Base-by-base conservation (phyloP, 2,329 filamentous ascomycete genomes). In the Paraphoma chrysanthemicola region DNA sequence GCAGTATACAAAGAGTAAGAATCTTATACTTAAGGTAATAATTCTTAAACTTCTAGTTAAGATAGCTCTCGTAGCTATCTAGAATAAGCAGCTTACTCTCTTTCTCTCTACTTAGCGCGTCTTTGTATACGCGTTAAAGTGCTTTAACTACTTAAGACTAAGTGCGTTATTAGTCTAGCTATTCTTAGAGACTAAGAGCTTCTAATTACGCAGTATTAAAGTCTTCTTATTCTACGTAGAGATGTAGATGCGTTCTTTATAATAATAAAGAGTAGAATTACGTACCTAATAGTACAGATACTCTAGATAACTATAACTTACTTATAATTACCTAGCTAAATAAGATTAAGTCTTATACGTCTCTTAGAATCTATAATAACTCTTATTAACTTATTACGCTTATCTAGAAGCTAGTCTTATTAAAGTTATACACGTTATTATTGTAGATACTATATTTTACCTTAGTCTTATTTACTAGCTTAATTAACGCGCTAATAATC, bases 391-490 rank as follows among this genome's bases (percentile, higher is more conserved):
- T n/a, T 44, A 45, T 38, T 1, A 46, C 33, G 18, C 43, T 33
- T 42, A 52, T 52, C 36, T 46, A 30, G 64, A 75, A 76, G 48
- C 69, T 67, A 38, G 64, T 74, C 57, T 76, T 58, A 53, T 70
- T 39, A 48, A 56, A 51, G 53, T 55, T 55, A 38, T 55, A 30
- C 1, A 55, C 28, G 28, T 55, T 18, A 10, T 61, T 28, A 18
- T 59, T 28, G 11, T 50, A 45, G 31, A 62, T 29, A 16, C 50
- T 44, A 33, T 62, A 62, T 45, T 56, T 57, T 6, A 33, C 47
- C 44, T 51, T 56, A 30, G 42, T 62, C 8, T 54, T n/a, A n/a
- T n/a, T n/a, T n/a, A n/a, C n/a, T n/a, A n/a, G n/a, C n/a, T n/a
- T n/a, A n/a, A n/a, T n/a, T n/a, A n/a, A n/a, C n/a, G n/a, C n/a